phyloP scores from a whole-genome alignment of 1,284 basidiomycete species.

The Ganoderma meredithae region DNA sequence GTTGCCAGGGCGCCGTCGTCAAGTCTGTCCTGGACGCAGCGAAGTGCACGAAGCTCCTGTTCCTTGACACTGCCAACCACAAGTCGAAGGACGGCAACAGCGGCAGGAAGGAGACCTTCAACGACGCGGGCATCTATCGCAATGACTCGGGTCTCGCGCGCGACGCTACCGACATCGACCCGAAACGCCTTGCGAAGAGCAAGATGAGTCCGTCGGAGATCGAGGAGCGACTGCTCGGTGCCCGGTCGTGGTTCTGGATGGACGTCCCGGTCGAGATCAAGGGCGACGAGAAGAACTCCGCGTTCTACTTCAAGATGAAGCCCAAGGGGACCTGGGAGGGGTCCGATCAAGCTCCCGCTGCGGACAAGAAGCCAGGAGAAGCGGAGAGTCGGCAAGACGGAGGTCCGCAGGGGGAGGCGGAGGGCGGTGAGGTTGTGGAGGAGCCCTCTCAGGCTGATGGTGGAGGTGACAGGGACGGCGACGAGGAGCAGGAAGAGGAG shows the following conservation, averaged over 20 bases:
- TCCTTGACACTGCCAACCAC: neutral
- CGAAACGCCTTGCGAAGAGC: too few relatives aligned
- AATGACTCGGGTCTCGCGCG: neutral
- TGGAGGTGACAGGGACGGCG: neutral
- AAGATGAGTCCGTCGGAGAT: neutral
- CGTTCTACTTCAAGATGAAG: constrained; percentile 5
- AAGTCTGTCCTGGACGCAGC: neutral
- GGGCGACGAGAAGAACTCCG: neutral
- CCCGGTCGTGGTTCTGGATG: neutral
- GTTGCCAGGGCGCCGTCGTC: neutral
- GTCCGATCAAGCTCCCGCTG: neutral
- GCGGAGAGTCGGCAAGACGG: neutral
- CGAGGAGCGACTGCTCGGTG: neutral
- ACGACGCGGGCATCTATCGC: neutral
- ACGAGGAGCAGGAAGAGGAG: neutral
- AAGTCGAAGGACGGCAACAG: neutral
- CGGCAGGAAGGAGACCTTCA: neutral
- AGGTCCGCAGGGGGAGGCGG: neutral
- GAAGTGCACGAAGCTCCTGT: neutral
- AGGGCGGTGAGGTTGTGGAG: neutral
- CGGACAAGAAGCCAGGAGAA: neutral
- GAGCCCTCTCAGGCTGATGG: neutral
- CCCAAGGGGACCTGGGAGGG: neutral
- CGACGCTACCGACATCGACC: neutral
- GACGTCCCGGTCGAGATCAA: constrained; percentile 3